These are phyloP conservation scores for Helicostylum pulchrum DNA, from an alignment of 192 early-diverging fungal species.

Conservation along the genomic window DNA sequence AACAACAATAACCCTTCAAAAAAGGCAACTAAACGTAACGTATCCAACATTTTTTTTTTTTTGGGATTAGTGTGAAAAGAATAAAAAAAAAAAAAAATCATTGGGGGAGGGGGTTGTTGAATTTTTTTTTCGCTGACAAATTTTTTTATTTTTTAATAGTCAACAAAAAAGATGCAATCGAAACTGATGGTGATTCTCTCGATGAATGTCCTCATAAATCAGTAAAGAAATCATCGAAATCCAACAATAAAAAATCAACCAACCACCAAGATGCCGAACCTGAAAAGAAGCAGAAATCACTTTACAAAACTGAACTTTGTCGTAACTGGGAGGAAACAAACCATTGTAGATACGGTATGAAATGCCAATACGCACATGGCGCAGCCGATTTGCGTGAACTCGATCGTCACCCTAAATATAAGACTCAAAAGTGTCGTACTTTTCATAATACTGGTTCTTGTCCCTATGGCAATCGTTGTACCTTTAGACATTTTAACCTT, in stretches of 20 bases:
- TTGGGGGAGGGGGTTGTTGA: neutral
- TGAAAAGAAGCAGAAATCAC: conserved; percentile 2
- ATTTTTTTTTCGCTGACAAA: neutral
- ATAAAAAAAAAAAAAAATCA: neutral
- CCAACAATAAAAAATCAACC: neutral
- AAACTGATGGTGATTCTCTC: conserved; percentile 8
- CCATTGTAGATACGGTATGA: conserved; percentile 72
- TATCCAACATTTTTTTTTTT: too few species aligned
- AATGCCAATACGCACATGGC: conserved; percentile 96
- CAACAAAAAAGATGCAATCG: conserved; percentile 5
- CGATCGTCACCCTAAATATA: conserved; percentile 88
- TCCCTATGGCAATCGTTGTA: conserved; percentile 92
- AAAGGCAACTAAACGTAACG: conserved; percentile 4
- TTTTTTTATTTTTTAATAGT: neutral
- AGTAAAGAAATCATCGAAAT: conserved; percentile 5
- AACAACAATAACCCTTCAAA: neutral
- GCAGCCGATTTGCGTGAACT: conserved; percentile 74
- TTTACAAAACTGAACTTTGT: conserved; percentile 51
- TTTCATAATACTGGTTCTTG: conserved; percentile 86
- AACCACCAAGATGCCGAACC: conserved; percentile 32
- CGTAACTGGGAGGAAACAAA: conserved; percentile 46
- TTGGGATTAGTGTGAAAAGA: neutral
- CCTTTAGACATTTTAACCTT: conserved; percentile 73
- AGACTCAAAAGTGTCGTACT: conserved; percentile 91
- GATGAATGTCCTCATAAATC: neutral